Base-by-base conservation (phyloP, 805 yeast genomes). In the Cyberlindnera veronae region DNA sequence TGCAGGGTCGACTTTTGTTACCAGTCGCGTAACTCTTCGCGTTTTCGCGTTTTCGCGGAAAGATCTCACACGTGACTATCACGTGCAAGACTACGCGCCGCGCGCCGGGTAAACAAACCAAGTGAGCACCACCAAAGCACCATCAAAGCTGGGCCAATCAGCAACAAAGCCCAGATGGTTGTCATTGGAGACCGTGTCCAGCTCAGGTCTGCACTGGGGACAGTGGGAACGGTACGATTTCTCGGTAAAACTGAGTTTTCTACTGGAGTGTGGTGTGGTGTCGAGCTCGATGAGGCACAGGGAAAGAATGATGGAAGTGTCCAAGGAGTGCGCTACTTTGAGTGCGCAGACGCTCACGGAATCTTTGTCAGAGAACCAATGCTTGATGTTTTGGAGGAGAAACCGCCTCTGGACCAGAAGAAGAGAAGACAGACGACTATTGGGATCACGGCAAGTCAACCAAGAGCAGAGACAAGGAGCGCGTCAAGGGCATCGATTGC, bases 261-360 rank as follows among this genome's bases (percentile, higher is more conserved):
- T 3, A 61, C 70, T 0, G 88, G 87, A 5, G 47, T 62, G 4
- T 90, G 96, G 96, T 70, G 82, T 12, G 97, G 97, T 0, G 71
- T 90, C 6, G 87, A 81, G 51, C 72, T 88, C 32, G 87, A 81
- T 44, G 79, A 78, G 43, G 82, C 93, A 0, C 67, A 68, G 9
- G 97, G 97, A 2, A 85, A 81, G 61, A 87, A 89, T 55, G 79
- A 87, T 54, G 97, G 97, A 0, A 63, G 75, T 33, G 71, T 89
- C 10, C 74, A 77, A 17, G 89, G 84, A 1, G 57, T 53, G 1
- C 51, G 70, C 19, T 73, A 84, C 45, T 89, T 90, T 56, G 54
- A 64, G 2, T 74, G 87, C 46, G 45, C 53, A 17, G 91, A 91
- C 0, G 50, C 52, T 3, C 61, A 62, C 51, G 83, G 82, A 0